Conservation (phyloP, 106 monocot species). For the Platanthera guangdongensis region DNA sequence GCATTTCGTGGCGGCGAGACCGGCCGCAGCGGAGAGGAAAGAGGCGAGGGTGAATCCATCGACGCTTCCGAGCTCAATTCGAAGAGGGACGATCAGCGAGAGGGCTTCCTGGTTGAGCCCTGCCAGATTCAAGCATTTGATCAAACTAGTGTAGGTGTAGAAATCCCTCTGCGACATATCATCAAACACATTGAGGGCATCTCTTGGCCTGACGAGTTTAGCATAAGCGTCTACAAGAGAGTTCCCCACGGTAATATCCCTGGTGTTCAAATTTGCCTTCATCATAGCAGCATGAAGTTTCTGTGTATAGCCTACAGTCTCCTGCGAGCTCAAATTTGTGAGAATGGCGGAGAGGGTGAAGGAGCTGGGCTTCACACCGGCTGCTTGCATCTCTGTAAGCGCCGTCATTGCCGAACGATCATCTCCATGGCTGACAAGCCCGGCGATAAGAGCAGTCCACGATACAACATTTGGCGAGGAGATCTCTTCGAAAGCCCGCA, state of each 20-base stretch:
- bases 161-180: constrained; percentile 41
- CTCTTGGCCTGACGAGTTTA: constrained; percentile 27
- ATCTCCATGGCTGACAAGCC: constrained; percentile 23
- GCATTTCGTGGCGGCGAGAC: constrained; percentile 25
- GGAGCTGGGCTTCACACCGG: constrained; percentile 44
- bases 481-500: constrained; percentile 35
- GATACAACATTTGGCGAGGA: constrained; percentile 55
- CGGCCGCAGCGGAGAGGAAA: constrained; percentile 66
- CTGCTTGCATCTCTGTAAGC: constrained; percentile 43
- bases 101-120: constrained; percentile 41
- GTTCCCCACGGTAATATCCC: constrained; percentile 41
- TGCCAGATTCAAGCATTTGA: constrained; percentile 48
- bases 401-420: constrained; percentile 25
- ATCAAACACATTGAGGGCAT: constrained; percentile 40
- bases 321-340: constrained; percentile 23
- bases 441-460: constrained; percentile 59
- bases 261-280: constrained; percentile 32
- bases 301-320: constrained; percentile 19
- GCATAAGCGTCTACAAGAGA: constrained; percentile 69
- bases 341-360: constrained; percentile 69
- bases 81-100: constrained; percentile 33
- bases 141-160: constrained; percentile 66
- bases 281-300: constrained; percentile 55
- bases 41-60: constrained; percentile 56
- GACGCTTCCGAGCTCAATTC: constrained; percentile 30